Percentiles rank a stretch among this genome's conserved stretches.
Conservation (phyloP, 371 early-diverging fungal genomes). For the Mucor lusitanicus region DNA sequence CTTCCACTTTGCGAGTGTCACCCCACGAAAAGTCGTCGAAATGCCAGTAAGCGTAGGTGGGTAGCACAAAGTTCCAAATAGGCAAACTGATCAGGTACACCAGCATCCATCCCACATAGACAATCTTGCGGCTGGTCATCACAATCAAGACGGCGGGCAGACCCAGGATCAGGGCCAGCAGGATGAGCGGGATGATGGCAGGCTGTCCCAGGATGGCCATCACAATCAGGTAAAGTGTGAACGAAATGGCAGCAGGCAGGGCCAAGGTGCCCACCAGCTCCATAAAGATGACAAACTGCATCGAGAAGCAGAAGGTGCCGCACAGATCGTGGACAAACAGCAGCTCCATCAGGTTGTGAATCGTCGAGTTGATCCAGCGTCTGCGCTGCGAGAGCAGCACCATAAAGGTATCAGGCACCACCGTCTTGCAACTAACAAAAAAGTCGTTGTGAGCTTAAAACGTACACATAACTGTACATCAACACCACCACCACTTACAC, state of each 20-base stretch:
- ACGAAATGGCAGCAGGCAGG: slow-evolving; percentile 95
- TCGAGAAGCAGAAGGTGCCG: slow-evolving; percentile 98
- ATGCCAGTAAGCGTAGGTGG: slow-evolving; percentile 98
- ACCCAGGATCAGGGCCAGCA: slow-evolving; percentile 85
- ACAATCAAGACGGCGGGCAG: slow-evolving; percentile 93
- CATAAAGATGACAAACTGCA: slow-evolving; percentile 98
- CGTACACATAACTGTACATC: neutral
- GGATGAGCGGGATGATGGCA: slow-evolving; percentile 72
- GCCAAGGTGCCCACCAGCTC: slow-evolving; percentile 98
- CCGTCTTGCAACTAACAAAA: slow-evolving; percentile 78
- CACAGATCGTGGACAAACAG: slow-evolving; percentile 95
- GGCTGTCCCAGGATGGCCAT: slow-evolving; percentile 58
- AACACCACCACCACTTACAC: slow-evolving; percentile 24
- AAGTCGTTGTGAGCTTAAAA: neutral
- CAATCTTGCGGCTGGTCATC: slow-evolving; percentile 86
- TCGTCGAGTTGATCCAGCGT: slow-evolving; percentile 99
- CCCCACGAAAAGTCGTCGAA: slow-evolving; percentile 99
- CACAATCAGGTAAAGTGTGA: slow-evolving; percentile 85
- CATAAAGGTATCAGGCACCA: slow-evolving; percentile 94
- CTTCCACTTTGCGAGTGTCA: slow-evolving; percentile 89
- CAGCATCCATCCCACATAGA: slow-evolving; percentile 96
- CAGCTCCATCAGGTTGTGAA: slow-evolving; percentile 97
- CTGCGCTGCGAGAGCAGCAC: slow-evolving; percentile 97
- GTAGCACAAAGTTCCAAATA: slow-evolving; percentile 98
- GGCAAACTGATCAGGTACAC: slow-evolving; percentile 91